Evolutionary conservation across 2,329 filamentous ascomycete species (phyloP), one percentile per base, ranked within the genome.

Genomic region (Ascomycota sp.): DNA sequence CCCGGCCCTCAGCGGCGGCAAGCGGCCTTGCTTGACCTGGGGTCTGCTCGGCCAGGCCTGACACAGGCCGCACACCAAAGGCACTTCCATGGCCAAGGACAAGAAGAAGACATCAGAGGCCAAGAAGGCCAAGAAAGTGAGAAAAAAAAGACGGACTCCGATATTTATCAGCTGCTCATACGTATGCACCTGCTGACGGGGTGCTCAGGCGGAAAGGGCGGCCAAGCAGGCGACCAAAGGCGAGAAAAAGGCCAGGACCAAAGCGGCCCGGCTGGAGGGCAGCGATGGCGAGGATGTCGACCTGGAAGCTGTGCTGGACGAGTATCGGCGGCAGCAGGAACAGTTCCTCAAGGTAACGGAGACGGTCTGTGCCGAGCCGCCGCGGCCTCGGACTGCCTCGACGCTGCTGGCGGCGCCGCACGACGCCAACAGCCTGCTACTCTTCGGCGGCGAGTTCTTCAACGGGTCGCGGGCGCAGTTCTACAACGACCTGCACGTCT

Each of bases 391-490:
- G 34, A 72, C 78, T 16, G 86, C 83, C 6, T 70, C 81, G 7
- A 82, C 80, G 0, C 59, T 98, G 38, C 66, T 93, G 43, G 82
- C 81, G 13, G 86, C 78, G 29, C 89, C 89, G 1, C 70, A 76
- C 26, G 86, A 91, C 55, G 70, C 68, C 45, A 91, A 89, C 54
- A 83, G 91, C 51, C 58, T 98, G 36, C 73, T 95, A 42, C 59
- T 95, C 6, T 98, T 91, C 53, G 89, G 86, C 11, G 89, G 89
- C 42, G 89, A 98, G 59, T 91, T 84, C 49, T 95, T 82, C 58
- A 92, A 95, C 55, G 89, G 89, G 5, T 78, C 79, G 2, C 59
- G 89, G 36, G 89, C 86, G 4, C 69, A 66, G 33, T 75, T 75
- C 51, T 75, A 65, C 53, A 73, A 74, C 48, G 70, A 75, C 47